These are phyloP conservation scores for Evansstolkia leycettana DNA, from an alignment of 495 filamentous ascomycete genomes.

Conservation along the genomic window DNA sequence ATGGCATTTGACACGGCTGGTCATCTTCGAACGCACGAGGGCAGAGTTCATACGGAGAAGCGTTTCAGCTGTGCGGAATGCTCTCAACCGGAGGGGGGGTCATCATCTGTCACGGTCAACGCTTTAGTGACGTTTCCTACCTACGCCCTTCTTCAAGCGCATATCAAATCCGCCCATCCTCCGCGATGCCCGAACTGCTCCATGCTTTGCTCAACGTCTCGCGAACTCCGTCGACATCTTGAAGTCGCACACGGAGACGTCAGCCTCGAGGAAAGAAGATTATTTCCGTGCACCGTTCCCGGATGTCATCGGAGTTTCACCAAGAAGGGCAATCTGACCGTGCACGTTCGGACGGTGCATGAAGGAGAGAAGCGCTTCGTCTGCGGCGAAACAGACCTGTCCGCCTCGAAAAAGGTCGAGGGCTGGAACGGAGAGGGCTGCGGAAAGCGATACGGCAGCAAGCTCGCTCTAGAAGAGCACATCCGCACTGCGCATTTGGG, in stretches of 20 bases:
- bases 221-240: slow-evolving; percentile 54
- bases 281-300: slow-evolving; percentile 46
- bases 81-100: slow-evolving; percentile 17
- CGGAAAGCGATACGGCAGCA: slow-evolving; percentile 53
- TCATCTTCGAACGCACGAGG: slow-evolving; percentile 58
- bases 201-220: slow-evolving; percentile 43
- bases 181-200: slow-evolving; percentile 64
- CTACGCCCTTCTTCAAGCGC: slow-evolving; percentile 53
- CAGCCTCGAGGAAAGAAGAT: slow-evolving; percentile 47
- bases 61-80: slow-evolving; percentile 67
- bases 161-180: slow-evolving; percentile 59
- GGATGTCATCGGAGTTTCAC: slow-evolving; percentile 66
- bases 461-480: slow-evolving; percentile 69
- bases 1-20: slow-evolving; percentile 59
- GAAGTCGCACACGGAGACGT: slow-evolving; percentile 55
- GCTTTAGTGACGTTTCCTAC: slow-evolving; percentile 51
- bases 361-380: slow-evolving; percentile 51
- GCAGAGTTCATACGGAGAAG: slow-evolving; percentile 52
- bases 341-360: slow-evolving; percentile 67
- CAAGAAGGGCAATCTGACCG: slow-evolving; percentile 62
- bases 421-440: slow-evolving; percentile 63
- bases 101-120: slow-evolving; percentile 5
- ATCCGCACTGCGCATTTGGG: slow-evolving; percentile 64
- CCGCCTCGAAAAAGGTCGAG: slow-evolving; percentile 39
- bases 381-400: slow-evolving; percentile 58